Percentiles rank a stretch among this genome's conserved stretches.
These are phyloP conservation scores for Polytrichum formosum DNA, from an alignment of 225 moss, liverwort and hornwort species.

Conservation along the genomic window DNA sequence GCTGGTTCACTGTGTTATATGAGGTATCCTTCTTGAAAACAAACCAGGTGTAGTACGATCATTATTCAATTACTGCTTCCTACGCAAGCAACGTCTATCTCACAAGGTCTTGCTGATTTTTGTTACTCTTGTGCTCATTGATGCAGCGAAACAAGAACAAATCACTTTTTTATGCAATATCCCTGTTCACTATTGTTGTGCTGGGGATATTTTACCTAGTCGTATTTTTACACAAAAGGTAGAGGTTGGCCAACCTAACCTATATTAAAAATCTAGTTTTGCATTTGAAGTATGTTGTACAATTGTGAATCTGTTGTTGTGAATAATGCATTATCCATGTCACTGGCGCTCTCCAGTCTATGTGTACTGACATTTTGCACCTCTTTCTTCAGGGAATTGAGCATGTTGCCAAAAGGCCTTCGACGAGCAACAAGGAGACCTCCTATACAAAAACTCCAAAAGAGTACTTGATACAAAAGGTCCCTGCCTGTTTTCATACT, in stretches of 20 bases:
- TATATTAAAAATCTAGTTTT: not conserved
- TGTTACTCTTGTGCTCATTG: constrained; percentile 20
- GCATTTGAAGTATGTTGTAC: no score
- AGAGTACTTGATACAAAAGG: constrained; percentile 5
- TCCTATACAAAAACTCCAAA: constrained; percentile 21
- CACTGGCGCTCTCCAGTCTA: not conserved
- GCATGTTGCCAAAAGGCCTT: constrained; percentile 32
- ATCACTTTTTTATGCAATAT: constrained; percentile 67
- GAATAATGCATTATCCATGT: not conserved
- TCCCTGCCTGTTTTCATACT: no score
- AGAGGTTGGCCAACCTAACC: constrained; percentile 4
- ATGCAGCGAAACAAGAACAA: constrained; percentile 74
- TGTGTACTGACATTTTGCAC: no score
- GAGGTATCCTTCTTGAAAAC: no score
- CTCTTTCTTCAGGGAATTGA: constrained; percentile 25
- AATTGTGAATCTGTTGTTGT: not conserved
- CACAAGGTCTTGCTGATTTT: constrained; percentile 3
- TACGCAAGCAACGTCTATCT: no score
- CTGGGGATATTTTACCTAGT: constrained; percentile 73
- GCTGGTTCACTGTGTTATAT: no score
- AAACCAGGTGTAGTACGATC: no score
- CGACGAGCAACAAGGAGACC: constrained; percentile 26
- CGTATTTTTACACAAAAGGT: constrained; percentile 71
- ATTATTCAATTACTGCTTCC: no score
- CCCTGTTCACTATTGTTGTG: constrained; percentile 65